These are phyloP conservation scores for Lachnellula subtilissima DNA, from an alignment of 2,329 filamentous ascomycete genomes.

Conservation along the genomic window DNA sequence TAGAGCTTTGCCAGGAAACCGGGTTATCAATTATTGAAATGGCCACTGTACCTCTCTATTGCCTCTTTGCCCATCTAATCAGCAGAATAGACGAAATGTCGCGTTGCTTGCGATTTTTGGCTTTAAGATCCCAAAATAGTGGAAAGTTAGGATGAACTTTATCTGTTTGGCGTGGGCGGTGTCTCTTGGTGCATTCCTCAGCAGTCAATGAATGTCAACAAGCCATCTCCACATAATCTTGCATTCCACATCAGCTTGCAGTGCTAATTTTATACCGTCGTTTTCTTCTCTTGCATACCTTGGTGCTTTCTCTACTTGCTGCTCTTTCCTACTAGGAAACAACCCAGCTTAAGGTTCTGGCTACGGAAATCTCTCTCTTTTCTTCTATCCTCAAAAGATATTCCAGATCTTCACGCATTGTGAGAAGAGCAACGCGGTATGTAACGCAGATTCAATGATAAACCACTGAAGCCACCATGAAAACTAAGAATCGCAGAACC, in stretches of 20 bases:
- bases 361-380: neutral
- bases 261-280: neutral
- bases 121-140: too few relatives aligned
- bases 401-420: neutral
- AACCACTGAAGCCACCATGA: neutral
- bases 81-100: too few relatives aligned
- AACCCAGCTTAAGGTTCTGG: neutral
- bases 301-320: neutral
- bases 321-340: neutral
- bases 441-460: neutral
- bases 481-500: neutral
- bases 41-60: too few relatives aligned
- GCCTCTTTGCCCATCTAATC: too few relatives aligned
- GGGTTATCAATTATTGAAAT: too few relatives aligned
- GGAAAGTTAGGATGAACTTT: too few relatives aligned
- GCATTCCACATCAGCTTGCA: neutral
- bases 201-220: slow-evolving; percentile 4
- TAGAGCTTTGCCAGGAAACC: too few relatives aligned
- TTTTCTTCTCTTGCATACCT: neutral
- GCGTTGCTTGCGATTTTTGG: too few relatives aligned
- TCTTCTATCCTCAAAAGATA: neutral
- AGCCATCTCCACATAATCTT: neutral
- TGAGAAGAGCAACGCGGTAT: neutral
- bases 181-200: slow-evolving; percentile 1
- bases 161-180: neutral